These are phyloP conservation scores for Gossypium australe DNA, from an alignment of 345 rosid species.

Conservation along the genomic window DNA sequence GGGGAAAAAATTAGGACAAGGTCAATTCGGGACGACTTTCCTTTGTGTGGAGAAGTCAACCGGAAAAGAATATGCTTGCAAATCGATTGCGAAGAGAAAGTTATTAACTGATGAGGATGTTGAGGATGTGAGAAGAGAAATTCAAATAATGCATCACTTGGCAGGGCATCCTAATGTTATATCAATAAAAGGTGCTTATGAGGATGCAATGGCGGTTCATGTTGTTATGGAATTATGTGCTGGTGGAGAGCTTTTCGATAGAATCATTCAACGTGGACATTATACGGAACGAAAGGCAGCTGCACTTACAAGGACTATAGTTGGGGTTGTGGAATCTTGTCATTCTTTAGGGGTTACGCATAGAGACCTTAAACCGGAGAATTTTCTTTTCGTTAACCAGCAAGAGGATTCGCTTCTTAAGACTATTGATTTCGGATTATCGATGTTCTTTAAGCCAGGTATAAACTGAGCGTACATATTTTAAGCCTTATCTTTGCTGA, in stretches of 20 bases:
- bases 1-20: constrained; percentile 87
- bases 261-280: constrained; percentile 80
- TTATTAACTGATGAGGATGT: too few species aligned
- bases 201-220: constrained; percentile 61
- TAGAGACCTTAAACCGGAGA: constrained; percentile 86
- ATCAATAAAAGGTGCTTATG: constrained; percentile 72
- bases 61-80: too few species aligned
- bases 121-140: constrained; percentile 35
- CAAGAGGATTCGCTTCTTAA: constrained; percentile 72
- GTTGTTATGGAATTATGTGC: too few species aligned
- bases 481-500: too few species aligned
- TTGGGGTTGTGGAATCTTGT: constrained; percentile 81
- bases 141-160: constrained; percentile 89
- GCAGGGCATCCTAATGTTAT: constrained; percentile 83
- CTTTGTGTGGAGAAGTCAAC: too few species aligned
- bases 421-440: constrained; percentile 80
- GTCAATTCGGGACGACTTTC: constrained; percentile 71
- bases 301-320: constrained; percentile 69
- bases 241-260: constrained; percentile 59
- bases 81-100: too few species aligned
- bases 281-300: constrained; percentile 82
- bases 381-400: constrained; percentile 59
- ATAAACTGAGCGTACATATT: not conserved
- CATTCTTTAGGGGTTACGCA: constrained; percentile 92
- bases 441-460: constrained; percentile 86